A percentile compares a stretch with the other conserved stretches of the same genome.
These are phyloP conservation scores for Haplosporangium sp. DNA, from an alignment of 371 early-diverging fungal species.

Conservation along the genomic window DNA sequence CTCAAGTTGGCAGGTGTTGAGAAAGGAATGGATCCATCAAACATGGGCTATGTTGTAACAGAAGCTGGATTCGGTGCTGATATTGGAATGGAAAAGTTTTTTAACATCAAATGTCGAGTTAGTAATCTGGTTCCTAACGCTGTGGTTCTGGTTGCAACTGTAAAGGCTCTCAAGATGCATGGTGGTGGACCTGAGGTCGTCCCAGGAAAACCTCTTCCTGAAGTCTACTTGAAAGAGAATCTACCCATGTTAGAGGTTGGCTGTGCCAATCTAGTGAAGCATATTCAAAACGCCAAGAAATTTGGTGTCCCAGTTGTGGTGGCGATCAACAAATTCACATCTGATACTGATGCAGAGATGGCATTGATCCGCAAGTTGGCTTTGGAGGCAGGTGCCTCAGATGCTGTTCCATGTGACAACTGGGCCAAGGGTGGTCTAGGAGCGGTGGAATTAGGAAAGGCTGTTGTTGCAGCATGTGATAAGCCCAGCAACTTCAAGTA, in stretches of 20 bases:
- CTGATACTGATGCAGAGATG: constrained; percentile 92
- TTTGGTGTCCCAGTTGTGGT: constrained; percentile 95
- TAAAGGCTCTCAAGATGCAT: constrained; percentile 96
- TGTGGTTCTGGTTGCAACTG: constrained; percentile 97
- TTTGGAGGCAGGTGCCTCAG: constrained; percentile 86
- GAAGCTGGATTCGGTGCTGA: constrained; percentile 99
- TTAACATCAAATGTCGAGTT: constrained; percentile 96
- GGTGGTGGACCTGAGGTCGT: constrained; percentile 97
- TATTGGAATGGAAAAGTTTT: constrained; percentile 99
- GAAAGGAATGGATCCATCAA: constrained; percentile 61
- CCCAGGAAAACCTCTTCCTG: constrained; percentile 91
- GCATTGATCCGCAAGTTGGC: constrained; percentile 81
- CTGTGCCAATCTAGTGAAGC: constrained; percentile 86
- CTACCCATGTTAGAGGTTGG: constrained; percentile 86
- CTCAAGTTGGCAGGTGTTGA: constrained; percentile 90
- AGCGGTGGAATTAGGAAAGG: constrained; percentile 87
- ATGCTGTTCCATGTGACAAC: constrained; percentile 87
- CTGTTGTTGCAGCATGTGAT: constrained; percentile 86
- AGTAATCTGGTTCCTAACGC: constrained; percentile 90
- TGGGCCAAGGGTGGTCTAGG: constrained; percentile 96
- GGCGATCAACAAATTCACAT: constrained; percentile 91
- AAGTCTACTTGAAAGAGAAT: constrained; percentile 89
- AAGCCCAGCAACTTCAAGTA: constrained; percentile 76
- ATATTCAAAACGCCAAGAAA: constrained; percentile 90
- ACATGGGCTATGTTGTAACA: constrained; percentile 93